Base-by-base conservation (phyloP, 2,329 filamentous ascomycete species). In the Byssochlamys sp. region DNA sequence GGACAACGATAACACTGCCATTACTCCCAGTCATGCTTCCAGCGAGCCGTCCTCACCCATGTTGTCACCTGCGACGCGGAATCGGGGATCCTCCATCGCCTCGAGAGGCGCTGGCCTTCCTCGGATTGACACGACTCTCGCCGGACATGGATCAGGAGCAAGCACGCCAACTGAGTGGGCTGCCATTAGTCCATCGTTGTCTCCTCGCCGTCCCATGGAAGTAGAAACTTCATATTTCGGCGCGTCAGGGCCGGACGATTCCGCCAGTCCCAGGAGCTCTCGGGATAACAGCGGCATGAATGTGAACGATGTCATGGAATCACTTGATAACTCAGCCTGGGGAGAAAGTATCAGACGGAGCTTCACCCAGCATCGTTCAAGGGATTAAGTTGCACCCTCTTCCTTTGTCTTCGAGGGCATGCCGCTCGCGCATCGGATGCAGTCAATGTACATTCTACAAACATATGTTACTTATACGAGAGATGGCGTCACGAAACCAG, bases 271-370 rank as follows among this genome's bases (percentile, higher is more conserved):
- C 57, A 59, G 35, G 31, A 26, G 28, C 52, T 58, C 35, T 45
- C 59, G 61, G 49, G 55, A 56, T 26, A 84, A 82, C 56, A 91
- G 87, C 71, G 79, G 81, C 4, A 86, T 91, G 58, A 90, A 84
- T 67, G 85, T 87, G 54, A 83, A 86, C 53, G 87, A 91, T 66
- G 88, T 95, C 63, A 84, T 91, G 71, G 85, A 91, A 63, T 88
- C 94, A 69, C 81, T 97, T 56, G 90, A 94, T 67, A 89, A 92
- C 67, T 94, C 90, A 19, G 87, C 89, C 14, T 97, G 92, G 92
- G 89, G 92, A 55, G 90, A 95, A 75, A 95, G 89, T 77, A 91
- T 96, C 62, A 81, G 91, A 62, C 82, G 90, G 61, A 95, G 90
- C 75, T 90, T 94, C 65, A 96, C 91, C 55, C 81, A 79, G 66